Evolutionary conservation across 73 alveolate species (phyloP).

Genomic region (Strombidium stylifer): DNA sequence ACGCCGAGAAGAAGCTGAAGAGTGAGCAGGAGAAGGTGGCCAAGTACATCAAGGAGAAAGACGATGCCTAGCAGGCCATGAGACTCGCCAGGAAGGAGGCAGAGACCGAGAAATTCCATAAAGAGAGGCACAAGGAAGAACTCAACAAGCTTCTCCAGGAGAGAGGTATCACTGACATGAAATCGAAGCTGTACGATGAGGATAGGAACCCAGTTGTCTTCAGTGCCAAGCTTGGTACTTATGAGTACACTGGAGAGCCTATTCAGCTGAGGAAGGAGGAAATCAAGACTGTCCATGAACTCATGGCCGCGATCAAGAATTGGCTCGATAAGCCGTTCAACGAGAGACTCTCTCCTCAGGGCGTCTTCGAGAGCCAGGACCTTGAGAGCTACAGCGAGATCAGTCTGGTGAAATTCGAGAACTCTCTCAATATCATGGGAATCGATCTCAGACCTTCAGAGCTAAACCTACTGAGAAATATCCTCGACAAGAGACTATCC

Average conservation of each 20-base stretch:
- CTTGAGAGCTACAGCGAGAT: conserved; percentile 42
- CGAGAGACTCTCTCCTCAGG: conserved; percentile 16
- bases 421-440: conserved; percentile 15
- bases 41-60: conserved; percentile 7
- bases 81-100: conserved; percentile 28
- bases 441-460: background rate
- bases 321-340: conserved; percentile 39
- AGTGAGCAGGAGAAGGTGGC: background rate
- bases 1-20: background rate
- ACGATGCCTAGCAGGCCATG: background rate
- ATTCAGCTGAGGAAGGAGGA: conserved; percentile 11
- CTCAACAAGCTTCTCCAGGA: conserved; percentile 44
- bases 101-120: conserved; percentile 17
- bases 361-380: conserved; percentile 46
- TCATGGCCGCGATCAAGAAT: conserved; percentile 9
- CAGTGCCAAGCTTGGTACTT: conserved; percentile 37
- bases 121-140: conserved; percentile 1
- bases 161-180: no score
- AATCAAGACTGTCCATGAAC: conserved; percentile 23
- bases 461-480: conserved; percentile 7
- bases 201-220: no score
- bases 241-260: conserved; percentile 62
- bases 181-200: no score
- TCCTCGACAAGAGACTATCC: conserved; percentile 20
- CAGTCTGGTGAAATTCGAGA: background rate